Base-by-base conservation (phyloP, 169 alveolate genomes). In the Theileria sp. region DNA sequence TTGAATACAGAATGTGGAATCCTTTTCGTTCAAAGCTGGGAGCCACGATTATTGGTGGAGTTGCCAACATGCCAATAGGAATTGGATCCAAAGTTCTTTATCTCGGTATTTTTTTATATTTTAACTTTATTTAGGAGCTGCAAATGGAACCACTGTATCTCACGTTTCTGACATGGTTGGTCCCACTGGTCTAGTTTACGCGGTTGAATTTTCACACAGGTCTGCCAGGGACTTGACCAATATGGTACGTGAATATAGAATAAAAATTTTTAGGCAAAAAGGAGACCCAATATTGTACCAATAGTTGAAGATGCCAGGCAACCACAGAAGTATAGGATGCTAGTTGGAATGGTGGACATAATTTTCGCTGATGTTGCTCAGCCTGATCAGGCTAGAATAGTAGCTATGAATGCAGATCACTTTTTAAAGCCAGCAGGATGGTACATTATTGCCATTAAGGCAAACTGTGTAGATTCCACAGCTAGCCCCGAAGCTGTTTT, bases 111-210 rank as follows among this genome's bases (percentile, higher is more conserved):
- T 34, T 23, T 12, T 13, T 28, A 61, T 23, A 0, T 15, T 21
- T 75, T 28, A 12, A 38, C 6, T 1, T 17, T 4, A 4, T 67
- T 32, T 64, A 88, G 97, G 99, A n/a, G 99, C 99, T 76, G 99
- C 99, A 21, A 96, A 97, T 73, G 99, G 99, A 36, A 97, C 99
- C 60, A 98, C 99, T 1, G 99, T 98, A 60, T 96, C 99, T 12
- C 99, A 98, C 86, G 99, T 98, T 25, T 95, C 99, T 61, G 99
- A 98, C 93, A 94, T 98, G 90, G 98, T 98, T 30, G 99, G 99
- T 34, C 97, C 97, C 25, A 96, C 95, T 61, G 99, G 99, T 3
- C 93, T 95, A 30, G 99, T 98, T 61, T 98, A 98, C 85, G 99
- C 99, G 4, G 99, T 98, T 15, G 99, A 98, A 92, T 97, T 97